These are phyloP conservation scores for Pseudoscleropodium purum DNA, from an alignment of 225 moss, liverwort and hornwort genomes.

Conservation along the genomic window DNA sequence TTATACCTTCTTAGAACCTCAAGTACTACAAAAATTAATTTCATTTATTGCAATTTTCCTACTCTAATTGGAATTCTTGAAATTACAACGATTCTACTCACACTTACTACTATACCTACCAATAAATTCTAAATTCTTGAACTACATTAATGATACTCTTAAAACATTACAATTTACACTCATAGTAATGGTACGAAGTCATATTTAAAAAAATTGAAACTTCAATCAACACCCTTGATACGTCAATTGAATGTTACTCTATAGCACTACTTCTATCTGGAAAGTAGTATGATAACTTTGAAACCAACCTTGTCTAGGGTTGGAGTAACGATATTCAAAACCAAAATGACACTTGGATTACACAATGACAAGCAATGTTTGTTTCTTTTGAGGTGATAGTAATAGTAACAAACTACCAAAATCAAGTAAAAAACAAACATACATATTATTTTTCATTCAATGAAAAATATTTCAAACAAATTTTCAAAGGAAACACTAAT, in stretches of 20 bases:
- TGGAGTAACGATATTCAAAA: background rate
- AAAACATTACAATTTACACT: rapidly evolving
- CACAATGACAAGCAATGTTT: rapidly evolving
- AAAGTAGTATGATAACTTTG: background rate
- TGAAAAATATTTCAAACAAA: background rate
- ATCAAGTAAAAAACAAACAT: background rate
- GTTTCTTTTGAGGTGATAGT: background rate
- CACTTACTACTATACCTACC: background rate
- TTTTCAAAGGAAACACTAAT: background rate
- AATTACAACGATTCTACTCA: background rate
- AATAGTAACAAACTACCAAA: background rate
- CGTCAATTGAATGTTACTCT: background rate
- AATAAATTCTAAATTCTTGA: background rate
- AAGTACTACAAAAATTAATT: background rate
- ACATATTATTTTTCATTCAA: background rate
- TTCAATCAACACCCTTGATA: rapidly evolving
- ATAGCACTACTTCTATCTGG: background rate
- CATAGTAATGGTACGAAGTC: background rate
- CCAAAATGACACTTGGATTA: rapidly evolving
- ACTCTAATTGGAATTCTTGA: background rate
- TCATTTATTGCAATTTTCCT: background rate
- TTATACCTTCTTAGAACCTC: background rate
- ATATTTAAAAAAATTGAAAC: background rate
- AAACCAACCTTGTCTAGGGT: rapidly evolving
- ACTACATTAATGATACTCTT: too few species aligned